phyloP scores from a whole-genome alignment of 148 eudicot species.

The Dysphania ambrosioides region DNA sequence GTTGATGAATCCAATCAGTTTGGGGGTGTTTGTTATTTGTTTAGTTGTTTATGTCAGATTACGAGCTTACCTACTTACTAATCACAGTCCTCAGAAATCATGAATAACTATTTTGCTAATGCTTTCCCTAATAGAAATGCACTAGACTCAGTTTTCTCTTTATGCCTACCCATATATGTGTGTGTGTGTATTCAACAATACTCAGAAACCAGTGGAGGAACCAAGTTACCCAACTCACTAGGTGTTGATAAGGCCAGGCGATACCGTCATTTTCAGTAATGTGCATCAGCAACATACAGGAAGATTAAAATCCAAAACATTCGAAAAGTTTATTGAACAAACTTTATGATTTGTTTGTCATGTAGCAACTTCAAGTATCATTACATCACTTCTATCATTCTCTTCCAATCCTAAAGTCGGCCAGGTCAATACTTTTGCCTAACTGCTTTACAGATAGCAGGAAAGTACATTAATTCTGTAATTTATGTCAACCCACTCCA shows the following conservation, averaged over 20 bases:
- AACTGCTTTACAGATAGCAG: not conserved
- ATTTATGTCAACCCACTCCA: not conserved
- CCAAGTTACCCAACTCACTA: slow-evolving; percentile 23
- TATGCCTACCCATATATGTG: slow-evolving; percentile 42
- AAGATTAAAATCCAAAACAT: not conserved
- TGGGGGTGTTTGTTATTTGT: not conserved
- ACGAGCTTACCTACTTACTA: not conserved
- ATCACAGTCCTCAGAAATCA: not conserved
- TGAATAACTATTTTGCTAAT: slow-evolving; percentile 15
- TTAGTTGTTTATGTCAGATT: no score
- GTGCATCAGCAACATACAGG: not conserved
- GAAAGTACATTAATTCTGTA: not conserved
- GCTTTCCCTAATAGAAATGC: slow-evolving; percentile 41
- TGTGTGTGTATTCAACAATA: slow-evolving; percentile 26
- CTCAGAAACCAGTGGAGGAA: slow-evolving; percentile 25
- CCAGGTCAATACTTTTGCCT: not conserved
- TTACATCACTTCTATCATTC: slow-evolving; percentile 19
- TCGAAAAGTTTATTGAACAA: not conserved
- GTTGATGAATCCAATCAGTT: not conserved
- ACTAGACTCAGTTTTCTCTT: slow-evolving; percentile 30
- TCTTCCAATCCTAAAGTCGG: slow-evolving; percentile 12
- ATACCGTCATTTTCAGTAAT: slow-evolving; percentile 3
- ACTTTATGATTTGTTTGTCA: not conserved
- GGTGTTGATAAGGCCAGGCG: not conserved
- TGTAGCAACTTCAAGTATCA: slow-evolving; percentile 1